Percentiles rank a stretch among this genome's conserved stretches.
Evolutionary conservation across 2,329 filamentous ascomycete genomes (phyloP).

Genomic region (Kalmusia sp.): DNA sequence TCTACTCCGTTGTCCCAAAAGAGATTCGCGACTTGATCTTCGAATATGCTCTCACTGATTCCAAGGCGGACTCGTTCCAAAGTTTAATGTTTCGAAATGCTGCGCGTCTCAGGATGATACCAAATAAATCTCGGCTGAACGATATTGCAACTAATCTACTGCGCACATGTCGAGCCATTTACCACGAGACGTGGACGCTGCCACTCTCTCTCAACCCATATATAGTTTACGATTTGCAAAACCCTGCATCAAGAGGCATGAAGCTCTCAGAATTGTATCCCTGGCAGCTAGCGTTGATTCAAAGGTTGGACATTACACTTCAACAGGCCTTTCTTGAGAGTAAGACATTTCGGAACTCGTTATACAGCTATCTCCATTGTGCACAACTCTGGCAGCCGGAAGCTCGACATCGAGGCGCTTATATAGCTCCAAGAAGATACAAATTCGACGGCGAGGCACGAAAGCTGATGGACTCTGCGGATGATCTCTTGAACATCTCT

Average conservation of each 20-base stretch:
- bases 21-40: background rate
- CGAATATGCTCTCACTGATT: background rate
- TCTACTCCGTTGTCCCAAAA: background rate
- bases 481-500: too few relatives aligned
- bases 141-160: background rate
- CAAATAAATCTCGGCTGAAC: background rate
- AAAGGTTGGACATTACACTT: slow-evolving; percentile 23
- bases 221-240: background rate
- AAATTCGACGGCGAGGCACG: background rate
- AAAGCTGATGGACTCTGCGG: too few relatives aligned
- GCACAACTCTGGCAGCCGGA: slow-evolving; percentile 6
- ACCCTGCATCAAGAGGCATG: background rate
- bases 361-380: slow-evolving; percentile 8
- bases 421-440: slow-evolving; percentile 14
- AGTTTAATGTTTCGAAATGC: background rate
- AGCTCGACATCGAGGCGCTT: slow-evolving; percentile 13
- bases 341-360: background rate
- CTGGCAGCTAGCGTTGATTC: slow-evolving; percentile 26
- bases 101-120: background rate
- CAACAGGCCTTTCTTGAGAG: slow-evolving; percentile 19
- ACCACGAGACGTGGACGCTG: background rate
- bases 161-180: background rate
- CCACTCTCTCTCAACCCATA: background rate
- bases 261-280: background rate
- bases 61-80: background rate